phyloP scores from a whole-genome alignment of 208 protist species.

The Leishmania lainsoni region DNA sequence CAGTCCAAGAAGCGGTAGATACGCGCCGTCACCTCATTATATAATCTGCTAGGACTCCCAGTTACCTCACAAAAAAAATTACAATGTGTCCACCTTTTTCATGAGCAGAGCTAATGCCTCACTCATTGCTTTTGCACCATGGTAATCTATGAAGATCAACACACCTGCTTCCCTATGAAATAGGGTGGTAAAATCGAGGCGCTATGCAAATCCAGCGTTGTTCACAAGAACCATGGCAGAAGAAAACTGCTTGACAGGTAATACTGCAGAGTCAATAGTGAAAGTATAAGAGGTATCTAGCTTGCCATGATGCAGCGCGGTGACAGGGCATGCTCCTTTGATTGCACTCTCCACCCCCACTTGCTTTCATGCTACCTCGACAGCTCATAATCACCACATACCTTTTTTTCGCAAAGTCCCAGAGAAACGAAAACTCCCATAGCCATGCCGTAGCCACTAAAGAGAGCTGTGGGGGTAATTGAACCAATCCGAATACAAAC shows the following conservation, averaged over 20 bases:
- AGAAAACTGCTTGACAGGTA: conserved; percentile 15
- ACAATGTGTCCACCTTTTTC: conserved; percentile 33
- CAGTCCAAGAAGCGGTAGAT: conserved; percentile 14
- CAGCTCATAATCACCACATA: too few relatives aligned
- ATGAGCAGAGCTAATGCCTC: conserved; percentile 38
- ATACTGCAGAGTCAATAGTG: conserved; percentile 20
- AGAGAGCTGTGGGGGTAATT: too few relatives aligned
- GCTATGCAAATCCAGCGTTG: conserved; percentile 50
- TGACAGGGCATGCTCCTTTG: too few relatives aligned
- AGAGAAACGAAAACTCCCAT: too few relatives aligned
- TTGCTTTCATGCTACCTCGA: too few relatives aligned
- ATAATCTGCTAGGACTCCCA: conserved; percentile 25
- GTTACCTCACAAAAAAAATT: conserved; percentile 36
- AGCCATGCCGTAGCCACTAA: too few relatives aligned
- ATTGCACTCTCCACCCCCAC: too few relatives aligned
- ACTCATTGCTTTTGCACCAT: conserved; percentile 24
- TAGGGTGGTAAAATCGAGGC: conserved; percentile 10
- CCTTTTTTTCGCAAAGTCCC: too few relatives aligned
- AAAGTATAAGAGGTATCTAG: too few relatives aligned
- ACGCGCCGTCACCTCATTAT: conserved; percentile 20
- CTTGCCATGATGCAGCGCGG: neutral
- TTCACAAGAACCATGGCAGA: conserved; percentile 44
- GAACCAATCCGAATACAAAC: too few relatives aligned
- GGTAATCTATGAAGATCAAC: conserved; percentile 38
- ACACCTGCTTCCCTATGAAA: conserved; percentile 41